Conservation (phyloP, 2,329 filamentous ascomycete genomes). For the Ophiocordyceps camponoti-leonardi region DNA sequence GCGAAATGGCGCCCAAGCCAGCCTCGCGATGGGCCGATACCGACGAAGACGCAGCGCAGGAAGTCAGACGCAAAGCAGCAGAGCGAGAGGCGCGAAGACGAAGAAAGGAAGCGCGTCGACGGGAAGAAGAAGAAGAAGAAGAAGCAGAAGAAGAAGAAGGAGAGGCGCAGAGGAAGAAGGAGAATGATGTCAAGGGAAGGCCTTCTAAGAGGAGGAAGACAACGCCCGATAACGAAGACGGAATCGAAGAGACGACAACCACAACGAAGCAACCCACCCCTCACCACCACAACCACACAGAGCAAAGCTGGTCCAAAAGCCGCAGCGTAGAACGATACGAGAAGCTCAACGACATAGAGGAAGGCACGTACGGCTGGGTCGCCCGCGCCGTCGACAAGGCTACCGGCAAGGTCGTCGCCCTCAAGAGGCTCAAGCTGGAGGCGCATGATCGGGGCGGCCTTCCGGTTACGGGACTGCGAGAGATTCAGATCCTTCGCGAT, state of each 20-base stretch:
- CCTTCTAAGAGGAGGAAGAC: constrained; percentile 47
- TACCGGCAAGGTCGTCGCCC: constrained; percentile 67
- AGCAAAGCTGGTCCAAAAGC: constrained; percentile 53
- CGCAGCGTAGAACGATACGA: constrained; percentile 78
- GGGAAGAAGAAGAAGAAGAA: no score
- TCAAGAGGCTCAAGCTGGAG: constrained; percentile 91
- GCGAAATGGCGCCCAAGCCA: constrained; percentile 36
- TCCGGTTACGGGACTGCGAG: constrained; percentile 79
- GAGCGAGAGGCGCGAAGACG: constrained; percentile 86
- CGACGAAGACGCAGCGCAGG: constrained; percentile 61
- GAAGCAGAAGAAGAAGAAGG: no score
- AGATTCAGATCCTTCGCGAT: constrained; percentile 80
- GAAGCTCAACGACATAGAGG: constrained; percentile 89
- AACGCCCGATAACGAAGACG: constrained; percentile 27
- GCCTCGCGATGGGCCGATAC: constrained; percentile 80
- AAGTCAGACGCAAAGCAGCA: constrained; percentile 47
- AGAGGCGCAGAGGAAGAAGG: constrained; percentile 7
- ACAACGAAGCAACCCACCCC: constrained; percentile 37
- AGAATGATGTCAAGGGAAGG: constrained; percentile 15
- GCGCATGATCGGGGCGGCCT: constrained; percentile 55
- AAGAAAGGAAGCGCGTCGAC: constrained; percentile 57
- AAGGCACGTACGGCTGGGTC: constrained; percentile 92
- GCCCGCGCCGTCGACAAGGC: constrained; percentile 60
- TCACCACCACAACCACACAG: no score
- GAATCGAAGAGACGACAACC: constrained; percentile 5